These are phyloP conservation scores for Paraconiothyrium brasiliense DNA, from an alignment of 2,329 filamentous ascomycete species.

Conservation along the genomic window DNA sequence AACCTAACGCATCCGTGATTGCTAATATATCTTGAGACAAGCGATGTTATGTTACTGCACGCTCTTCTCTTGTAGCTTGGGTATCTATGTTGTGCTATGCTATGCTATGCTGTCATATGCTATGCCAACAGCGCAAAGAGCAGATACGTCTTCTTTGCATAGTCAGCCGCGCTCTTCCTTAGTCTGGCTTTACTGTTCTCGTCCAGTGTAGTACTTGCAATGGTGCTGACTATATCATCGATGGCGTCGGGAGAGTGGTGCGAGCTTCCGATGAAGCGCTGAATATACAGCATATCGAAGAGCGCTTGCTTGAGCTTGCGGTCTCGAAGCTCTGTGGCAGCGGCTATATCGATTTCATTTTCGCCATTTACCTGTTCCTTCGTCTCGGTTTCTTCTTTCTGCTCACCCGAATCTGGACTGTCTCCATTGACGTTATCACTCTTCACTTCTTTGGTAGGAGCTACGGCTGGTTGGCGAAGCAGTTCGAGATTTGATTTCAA, in stretches of 20 bases:
- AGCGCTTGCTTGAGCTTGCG: slow-evolving; percentile 50
- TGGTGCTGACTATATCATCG: slow-evolving; percentile 57
- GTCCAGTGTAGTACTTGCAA: slow-evolving; percentile 60
- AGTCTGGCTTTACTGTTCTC: slow-evolving; percentile 63
- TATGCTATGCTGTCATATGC: background rate
- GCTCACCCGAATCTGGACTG: background rate
- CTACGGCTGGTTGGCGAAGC: slow-evolving; percentile 14
- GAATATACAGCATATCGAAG: slow-evolving; percentile 57
- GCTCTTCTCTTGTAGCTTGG: slow-evolving; percentile 1
- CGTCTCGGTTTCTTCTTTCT: slow-evolving; percentile 17
- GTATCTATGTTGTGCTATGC: slow-evolving; percentile 8
- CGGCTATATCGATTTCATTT: background rate
- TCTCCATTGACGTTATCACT: background rate
- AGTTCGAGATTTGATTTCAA: slow-evolving; percentile 47
- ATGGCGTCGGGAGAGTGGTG: slow-evolving; percentile 12
- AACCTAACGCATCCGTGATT: too few species aligned
- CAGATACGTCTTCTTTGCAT: slow-evolving; percentile 83
- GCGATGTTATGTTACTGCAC: too few species aligned
- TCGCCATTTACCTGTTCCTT: background rate
- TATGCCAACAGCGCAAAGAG: slow-evolving; percentile 77
- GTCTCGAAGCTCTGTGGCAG: slow-evolving; percentile 25
- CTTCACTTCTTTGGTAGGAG: background rate
- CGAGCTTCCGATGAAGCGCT: slow-evolving; percentile 36
- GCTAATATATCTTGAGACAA: too few species aligned
- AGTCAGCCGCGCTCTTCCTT: slow-evolving; percentile 72